Evolutionary conservation across 345 rosid species (phyloP), one percentile per base, ranked within the genome.

Genomic region (Gynandropsis gynandra): DNA sequence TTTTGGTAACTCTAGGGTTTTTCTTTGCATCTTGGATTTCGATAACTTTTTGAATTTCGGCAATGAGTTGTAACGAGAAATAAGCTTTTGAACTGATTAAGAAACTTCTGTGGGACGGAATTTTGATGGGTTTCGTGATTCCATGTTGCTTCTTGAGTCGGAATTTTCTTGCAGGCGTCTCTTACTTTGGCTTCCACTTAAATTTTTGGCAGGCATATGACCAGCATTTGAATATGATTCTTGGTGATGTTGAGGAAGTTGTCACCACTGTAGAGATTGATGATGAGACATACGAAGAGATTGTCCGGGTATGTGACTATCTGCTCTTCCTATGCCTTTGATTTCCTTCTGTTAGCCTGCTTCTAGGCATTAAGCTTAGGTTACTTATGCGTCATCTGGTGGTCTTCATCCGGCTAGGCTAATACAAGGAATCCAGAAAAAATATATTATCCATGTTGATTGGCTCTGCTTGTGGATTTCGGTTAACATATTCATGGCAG

Each of bases 221-320:
- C 72, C 89, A 85, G 72, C 95, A 85, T 73, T 68, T 85, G 52
- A 85, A 85, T 67, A 85, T 85, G 95, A 82, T 85, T 63, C 89
- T 85, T 9, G 95, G 89, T 56, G 89, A 85, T 51, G 95, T 85
- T 33, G 95, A 85, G 70, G 95, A 85, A 65, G 63, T 80, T 24
- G 81, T 88, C 34, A 88, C 95, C 7, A 80, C 90, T 0, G 71
- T 88, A 14, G 97, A 88, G 71, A 88, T 88, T 11, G 97, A 88
- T 50, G 97, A 88, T 29, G 88, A 88, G 67, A 88, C 97, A 5
- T 88, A 88, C 40, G 97, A 88, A 71, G 97, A 84, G 77, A 88
- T 88, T 61, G 90, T 84, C 49, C 78, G 97, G 86, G 97, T 82
- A 74, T 47, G 83, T 12, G 4, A 13, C 10, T 52, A 0, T 10